These are phyloP conservation scores for Ustanciosporium gigantosporum DNA, from an alignment of 1,284 basidiomycete genomes.

Conservation along the genomic window DNA sequence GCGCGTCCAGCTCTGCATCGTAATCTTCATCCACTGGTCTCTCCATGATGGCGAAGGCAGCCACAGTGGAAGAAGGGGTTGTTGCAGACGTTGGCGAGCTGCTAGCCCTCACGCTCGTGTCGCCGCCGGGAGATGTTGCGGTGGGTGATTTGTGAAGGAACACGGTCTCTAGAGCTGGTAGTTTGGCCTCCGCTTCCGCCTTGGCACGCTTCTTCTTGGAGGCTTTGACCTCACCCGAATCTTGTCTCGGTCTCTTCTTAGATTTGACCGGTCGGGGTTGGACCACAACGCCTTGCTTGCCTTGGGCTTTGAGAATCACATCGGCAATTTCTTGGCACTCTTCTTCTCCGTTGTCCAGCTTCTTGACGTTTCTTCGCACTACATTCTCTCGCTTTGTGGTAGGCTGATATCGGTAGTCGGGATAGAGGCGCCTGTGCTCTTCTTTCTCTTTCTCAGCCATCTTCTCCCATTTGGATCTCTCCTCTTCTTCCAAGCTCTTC, in stretches of 20 bases:
- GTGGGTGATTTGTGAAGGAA: no score
- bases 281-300: slow-evolving; percentile 7
- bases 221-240: no score
- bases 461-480: slow-evolving; percentile 43
- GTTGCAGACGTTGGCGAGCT: no score
- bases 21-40: no score
- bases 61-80: no score
- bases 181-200: no score
- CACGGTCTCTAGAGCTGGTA: no score
- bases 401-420: slow-evolving; percentile 55
- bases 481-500: slow-evolving; percentile 45
- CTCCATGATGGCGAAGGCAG: no score
- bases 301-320: slow-evolving; percentile 47
- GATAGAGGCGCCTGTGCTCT: slow-evolving; percentile 42
- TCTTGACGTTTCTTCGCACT: slow-evolving; percentile 36
- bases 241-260: neutral
- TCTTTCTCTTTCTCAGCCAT: slow-evolving; percentile 50
- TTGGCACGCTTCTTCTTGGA: no score
- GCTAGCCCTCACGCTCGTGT: no score
- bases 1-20: no score
- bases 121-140: no score
- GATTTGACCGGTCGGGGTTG: slow-evolving; percentile 4
- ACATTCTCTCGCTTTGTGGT: slow-evolving; percentile 23
- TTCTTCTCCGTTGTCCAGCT: slow-evolving; percentile 44
- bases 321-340: slow-evolving; percentile 53